phyloP scores from a whole-genome alignment of 331 rosid genomes.

The Pyrus hybrid region DNA sequence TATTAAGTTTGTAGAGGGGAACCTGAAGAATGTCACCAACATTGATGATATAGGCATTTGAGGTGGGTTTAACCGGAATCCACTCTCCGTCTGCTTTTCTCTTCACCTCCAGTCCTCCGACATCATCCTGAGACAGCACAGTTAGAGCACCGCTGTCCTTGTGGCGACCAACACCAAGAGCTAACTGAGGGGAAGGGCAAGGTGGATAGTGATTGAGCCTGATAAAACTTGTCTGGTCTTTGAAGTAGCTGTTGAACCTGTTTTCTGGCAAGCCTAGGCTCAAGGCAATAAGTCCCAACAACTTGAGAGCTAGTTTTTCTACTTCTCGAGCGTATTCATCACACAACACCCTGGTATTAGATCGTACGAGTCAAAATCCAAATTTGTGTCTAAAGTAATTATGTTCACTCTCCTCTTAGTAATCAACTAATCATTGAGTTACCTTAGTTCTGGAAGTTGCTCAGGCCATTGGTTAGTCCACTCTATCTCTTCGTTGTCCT shows the following conservation, averaged over 20 bases:
- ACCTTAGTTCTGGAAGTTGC: conserved; percentile 33
- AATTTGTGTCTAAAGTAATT: too few relatives aligned
- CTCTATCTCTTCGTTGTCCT: too few relatives aligned
- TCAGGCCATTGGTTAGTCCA: conserved; percentile 20
- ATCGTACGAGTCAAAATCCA: too few relatives aligned
- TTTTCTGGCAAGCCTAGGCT: conserved; percentile 49
- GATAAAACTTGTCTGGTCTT: conserved; percentile 37
- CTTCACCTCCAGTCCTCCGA: conserved; percentile 60
- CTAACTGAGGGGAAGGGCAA: conserved; percentile 53
- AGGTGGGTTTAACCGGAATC: conserved; percentile 50
- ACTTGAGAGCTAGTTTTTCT: conserved; percentile 45
- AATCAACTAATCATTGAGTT: neutral
- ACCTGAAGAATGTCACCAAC: conserved; percentile 62
- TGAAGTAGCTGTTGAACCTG: conserved; percentile 36
- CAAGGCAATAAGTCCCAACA: conserved; percentile 56
- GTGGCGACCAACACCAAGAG: conserved; percentile 73
- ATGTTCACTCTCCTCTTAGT: too few relatives aligned
- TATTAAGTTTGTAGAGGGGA: neutral
- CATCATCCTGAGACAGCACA: conserved; percentile 62
- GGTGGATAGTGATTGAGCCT: conserved; percentile 61
- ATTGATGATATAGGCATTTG: conserved; percentile 51
- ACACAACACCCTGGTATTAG: conserved; percentile 33
- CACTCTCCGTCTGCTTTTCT: conserved; percentile 54
- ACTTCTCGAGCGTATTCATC: conserved; percentile 45
- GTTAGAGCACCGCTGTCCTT: conserved; percentile 65